Percentiles rank a stretch among this genome's conserved stretches.
phyloP scores from a whole-genome alignment of 768 basidiomycete species.

The Auriscalpium vulgare region DNA sequence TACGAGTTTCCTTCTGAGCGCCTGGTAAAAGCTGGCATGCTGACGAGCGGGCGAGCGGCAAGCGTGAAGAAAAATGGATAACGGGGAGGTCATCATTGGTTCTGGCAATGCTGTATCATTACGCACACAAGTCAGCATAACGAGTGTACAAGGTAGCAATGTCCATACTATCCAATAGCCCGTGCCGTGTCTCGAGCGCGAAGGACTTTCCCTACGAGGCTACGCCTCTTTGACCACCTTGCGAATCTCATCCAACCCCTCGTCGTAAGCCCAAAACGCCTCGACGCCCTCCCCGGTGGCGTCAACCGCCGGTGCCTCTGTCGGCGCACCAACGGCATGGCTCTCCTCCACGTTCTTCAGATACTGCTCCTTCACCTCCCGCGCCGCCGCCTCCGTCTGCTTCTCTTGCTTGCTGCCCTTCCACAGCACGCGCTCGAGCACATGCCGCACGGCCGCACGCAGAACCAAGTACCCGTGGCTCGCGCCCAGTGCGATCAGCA shows the following conservation, averaged over 20 bases:
- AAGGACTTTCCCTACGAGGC: background rate
- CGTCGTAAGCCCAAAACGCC: constrained; percentile 64
- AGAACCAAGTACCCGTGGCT: constrained; percentile 80
- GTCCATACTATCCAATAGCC: too few relatives aligned
- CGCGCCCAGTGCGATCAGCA: constrained; percentile 63
- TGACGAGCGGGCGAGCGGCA: too few relatives aligned
- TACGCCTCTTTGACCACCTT: constrained; percentile 49
- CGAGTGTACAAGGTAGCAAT: too few relatives aligned
- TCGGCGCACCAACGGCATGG: constrained; percentile 16
- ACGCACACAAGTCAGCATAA: too few relatives aligned
- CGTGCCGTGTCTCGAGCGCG: too few relatives aligned
- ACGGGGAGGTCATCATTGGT: too few relatives aligned
- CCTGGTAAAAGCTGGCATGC: too few relatives aligned
- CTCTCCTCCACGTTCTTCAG: constrained; percentile 24
- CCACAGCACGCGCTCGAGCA: constrained; percentile 77
- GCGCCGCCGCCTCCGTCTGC: constrained; percentile 47
- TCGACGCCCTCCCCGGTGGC: constrained; percentile 5
- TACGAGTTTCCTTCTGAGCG: too few relatives aligned
- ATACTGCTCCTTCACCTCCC: constrained; percentile 40
- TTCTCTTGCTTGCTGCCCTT: constrained; percentile 59
- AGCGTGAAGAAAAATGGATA: too few relatives aligned
- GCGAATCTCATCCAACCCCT: constrained; percentile 66
- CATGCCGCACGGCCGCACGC: constrained; percentile 50
- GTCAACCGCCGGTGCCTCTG: constrained; percentile 15
- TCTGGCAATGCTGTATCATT: too few relatives aligned